These are phyloP conservation scores for Mycosarcoma maydis DNA, from an alignment of 1,284 basidiomycete species.

Conservation along the genomic window DNA sequence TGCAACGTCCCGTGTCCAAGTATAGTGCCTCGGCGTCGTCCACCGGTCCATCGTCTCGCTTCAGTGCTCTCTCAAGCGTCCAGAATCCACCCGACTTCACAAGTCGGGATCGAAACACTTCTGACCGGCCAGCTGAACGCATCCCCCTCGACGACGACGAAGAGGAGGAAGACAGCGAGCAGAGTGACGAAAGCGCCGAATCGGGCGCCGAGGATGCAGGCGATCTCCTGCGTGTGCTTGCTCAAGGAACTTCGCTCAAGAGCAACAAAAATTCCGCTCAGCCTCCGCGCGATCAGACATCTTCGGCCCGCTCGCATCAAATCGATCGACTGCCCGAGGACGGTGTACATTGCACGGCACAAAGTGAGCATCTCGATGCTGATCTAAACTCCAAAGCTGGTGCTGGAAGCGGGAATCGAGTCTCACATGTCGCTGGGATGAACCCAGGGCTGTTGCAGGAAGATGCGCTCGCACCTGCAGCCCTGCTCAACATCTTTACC, in stretches of 20 bases:
- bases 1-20: constrained; percentile 7
- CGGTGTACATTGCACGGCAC: not conserved
- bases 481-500: constrained; percentile 19
- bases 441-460: not conserved
- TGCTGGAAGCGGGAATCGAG: not conserved
- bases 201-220: constrained; percentile 33
- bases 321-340: not conserved
- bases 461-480: constrained; percentile 9
- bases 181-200: constrained; percentile 33
- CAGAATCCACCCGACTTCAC: constrained; percentile 35
- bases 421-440: not conserved
- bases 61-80: constrained; percentile 18
- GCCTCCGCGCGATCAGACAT: not conserved
- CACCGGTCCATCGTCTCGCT: constrained; percentile 28
- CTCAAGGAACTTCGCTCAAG: constrained; percentile 21
- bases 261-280: constrained; percentile 1
- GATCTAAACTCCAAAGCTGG: not conserved
- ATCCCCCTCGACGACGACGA: constrained; percentile 6
- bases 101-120: constrained; percentile 26
- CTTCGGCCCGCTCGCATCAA: not conserved
- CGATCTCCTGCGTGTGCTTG: constrained; percentile 31
- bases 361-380: not conserved
- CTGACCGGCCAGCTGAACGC: not conserved
- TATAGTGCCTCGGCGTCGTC: constrained; percentile 19
- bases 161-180: constrained; percentile 27